phyloP scores from a whole-genome alignment of 1,139 yeast species.

The Nadsonia commutata region DNA sequence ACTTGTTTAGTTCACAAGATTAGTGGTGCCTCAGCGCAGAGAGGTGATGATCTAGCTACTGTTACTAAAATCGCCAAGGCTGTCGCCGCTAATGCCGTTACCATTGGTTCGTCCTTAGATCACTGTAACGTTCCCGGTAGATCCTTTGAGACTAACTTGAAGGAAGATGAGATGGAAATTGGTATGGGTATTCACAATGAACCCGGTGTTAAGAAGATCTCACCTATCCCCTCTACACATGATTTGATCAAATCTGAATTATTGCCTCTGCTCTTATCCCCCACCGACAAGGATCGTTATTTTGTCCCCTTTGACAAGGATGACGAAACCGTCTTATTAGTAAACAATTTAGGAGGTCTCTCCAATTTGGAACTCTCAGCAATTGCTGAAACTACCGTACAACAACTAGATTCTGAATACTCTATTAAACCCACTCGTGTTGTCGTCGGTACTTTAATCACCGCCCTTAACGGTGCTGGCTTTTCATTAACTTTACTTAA shows the following conservation, averaged over 20 bases:
- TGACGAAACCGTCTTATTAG: constrained; percentile 54
- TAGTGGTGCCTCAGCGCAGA: constrained; percentile 57
- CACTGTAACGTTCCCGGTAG: constrained; percentile 85
- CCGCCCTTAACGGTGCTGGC: constrained; percentile 86
- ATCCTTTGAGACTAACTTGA: constrained; percentile 38
- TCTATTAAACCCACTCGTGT: constrained; percentile 51
- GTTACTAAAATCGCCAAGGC: constrained; percentile 45
- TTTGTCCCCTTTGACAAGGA: constrained; percentile 38
- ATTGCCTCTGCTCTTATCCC: constrained; percentile 17
- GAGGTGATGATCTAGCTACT: constrained; percentile 32
- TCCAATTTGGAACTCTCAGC: constrained; percentile 62
- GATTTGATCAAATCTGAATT: constrained; percentile 23
- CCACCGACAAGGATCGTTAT: constrained; percentile 25
- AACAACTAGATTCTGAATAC: constrained; percentile 27
- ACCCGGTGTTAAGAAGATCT: constrained; percentile 61
- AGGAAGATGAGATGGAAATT: constrained; percentile 55
- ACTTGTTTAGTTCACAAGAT: constrained; percentile 76
- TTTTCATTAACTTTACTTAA: constrained; percentile 69
- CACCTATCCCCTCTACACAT: constrained; percentile 44
- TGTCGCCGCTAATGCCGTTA: constrained; percentile 53
- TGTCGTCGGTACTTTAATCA: constrained; percentile 61
- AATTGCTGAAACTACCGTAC: constrained; percentile 37
- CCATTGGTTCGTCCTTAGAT: constrained; percentile 81
- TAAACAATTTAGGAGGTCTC: constrained; percentile 68
- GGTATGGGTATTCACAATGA: constrained; percentile 97